A percentile compares a stretch with the other conserved stretches of the same genome.
Evolutionary conservation across 345 rosid species (phyloP).

Genomic region (Psidium guajava): DNA sequence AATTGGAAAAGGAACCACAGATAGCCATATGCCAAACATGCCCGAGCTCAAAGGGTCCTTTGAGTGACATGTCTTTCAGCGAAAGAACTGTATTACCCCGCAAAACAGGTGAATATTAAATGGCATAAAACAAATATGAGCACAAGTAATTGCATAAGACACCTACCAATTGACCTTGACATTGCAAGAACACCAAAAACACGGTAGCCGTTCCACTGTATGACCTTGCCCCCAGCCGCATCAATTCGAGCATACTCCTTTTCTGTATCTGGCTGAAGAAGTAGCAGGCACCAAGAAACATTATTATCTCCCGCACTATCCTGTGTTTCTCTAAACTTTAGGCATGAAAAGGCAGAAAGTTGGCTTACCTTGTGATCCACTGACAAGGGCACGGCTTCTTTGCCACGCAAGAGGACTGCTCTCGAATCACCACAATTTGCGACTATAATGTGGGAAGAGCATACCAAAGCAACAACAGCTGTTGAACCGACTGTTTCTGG

Average conservation of each 20-base stretch:
- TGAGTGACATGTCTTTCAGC: neutral
- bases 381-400: slow-evolving; percentile 66
- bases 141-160: neutral
- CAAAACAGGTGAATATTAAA: neutral
- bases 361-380: slow-evolving; percentile 75
- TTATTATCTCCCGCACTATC: neutral
- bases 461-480: slow-evolving; percentile 83
- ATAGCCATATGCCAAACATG: neutral
- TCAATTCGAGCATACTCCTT: slow-evolving; percentile 85
- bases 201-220: slow-evolving; percentile 90
- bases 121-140: neutral
- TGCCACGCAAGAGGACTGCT: slow-evolving; percentile 84
- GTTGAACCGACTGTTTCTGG: slow-evolving; percentile 95
- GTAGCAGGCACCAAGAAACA: neutral
- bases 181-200: slow-evolving; percentile 94
- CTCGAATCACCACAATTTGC: slow-evolving; percentile 95
- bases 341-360: neutral
- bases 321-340: neutral
- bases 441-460: slow-evolving; percentile 82
- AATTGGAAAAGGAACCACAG: neutral
- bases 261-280: slow-evolving; percentile 65
- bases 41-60: neutral
- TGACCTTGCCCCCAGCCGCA: slow-evolving; percentile 87
- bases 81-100: neutral
- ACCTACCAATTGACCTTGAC: slow-evolving; percentile 91